phyloP scores from a whole-genome alignment of 805 yeast species.

The Danielozyma ontarioensis region DNA sequence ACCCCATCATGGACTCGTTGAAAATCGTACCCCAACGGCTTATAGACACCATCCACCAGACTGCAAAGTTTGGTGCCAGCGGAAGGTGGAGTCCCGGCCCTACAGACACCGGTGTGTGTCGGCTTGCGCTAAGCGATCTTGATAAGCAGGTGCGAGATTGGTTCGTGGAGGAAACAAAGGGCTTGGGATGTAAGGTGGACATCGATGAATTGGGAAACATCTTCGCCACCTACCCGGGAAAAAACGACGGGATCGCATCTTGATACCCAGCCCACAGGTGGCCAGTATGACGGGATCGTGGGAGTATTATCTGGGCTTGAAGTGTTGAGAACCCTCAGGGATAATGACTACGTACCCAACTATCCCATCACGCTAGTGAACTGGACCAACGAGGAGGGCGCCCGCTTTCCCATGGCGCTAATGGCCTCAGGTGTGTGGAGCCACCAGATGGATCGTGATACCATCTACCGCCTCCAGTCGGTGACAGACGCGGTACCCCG shows the following conservation, averaged over 20 bases:
- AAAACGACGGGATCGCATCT: constrained; percentile 54
- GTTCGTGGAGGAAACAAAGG: constrained; percentile 49
- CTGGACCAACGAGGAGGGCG: constrained; percentile 81
- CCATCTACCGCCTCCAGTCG: constrained; percentile 47
- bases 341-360: constrained; percentile 52
- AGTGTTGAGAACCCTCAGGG: constrained; percentile 60
- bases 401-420: constrained; percentile 64
- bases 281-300: constrained; percentile 67
- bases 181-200: constrained; percentile 52
- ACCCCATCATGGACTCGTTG: constrained; percentile 1
- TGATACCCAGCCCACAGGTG: constrained; percentile 78
- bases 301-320: constrained; percentile 69
- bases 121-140: constrained; percentile 57
- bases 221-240: constrained; percentile 61
- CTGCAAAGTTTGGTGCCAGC: constrained; percentile 60
- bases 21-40: constrained; percentile 25
- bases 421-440: constrained; percentile 71
- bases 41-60: constrained; percentile 54
- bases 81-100: constrained; percentile 52
- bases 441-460: constrained; percentile 41
- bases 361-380: constrained; percentile 60
- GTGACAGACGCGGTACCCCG: constrained; percentile 45
- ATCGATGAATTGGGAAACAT: constrained; percentile 67
- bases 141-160: constrained; percentile 65
- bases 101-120: constrained; percentile 64